A percentile compares a stretch with the other conserved stretches of the same genome.
phyloP scores from a whole-genome alignment of 2,329 filamentous ascomycete species.

The Claviceps sp. region DNA sequence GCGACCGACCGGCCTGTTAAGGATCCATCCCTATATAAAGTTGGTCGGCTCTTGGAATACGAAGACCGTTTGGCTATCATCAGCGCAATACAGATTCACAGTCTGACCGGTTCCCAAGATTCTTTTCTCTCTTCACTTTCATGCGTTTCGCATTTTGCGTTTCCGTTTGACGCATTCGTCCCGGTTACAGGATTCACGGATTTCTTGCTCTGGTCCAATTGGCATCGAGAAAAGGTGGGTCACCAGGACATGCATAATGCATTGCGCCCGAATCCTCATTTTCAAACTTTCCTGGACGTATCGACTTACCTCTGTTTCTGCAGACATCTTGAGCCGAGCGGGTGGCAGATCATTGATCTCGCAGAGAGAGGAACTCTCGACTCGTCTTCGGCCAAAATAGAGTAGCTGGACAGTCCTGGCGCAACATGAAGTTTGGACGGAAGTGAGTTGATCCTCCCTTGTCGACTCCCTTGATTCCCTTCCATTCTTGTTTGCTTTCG shows the following conservation, averaged over 20 bases:
- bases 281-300: not conserved
- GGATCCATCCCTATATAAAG: conserved; percentile 2
- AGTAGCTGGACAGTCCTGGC: not conserved
- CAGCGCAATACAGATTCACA: not conserved
- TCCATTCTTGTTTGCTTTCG: not conserved
- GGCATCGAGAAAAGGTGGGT: not conserved
- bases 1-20: conserved; percentile 9
- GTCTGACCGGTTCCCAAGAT: not conserved
- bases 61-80: not conserved
- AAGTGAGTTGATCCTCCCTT: conserved; percentile 29
- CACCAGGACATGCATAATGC: not conserved
- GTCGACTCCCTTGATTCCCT: not conserved
- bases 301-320: not conserved
- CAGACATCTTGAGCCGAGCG: not conserved
- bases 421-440: conserved; percentile 48
- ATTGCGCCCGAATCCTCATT: not conserved
- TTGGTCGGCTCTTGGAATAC: conserved; percentile 1
- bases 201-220: not conserved
- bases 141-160: not conserved
- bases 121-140: not conserved
- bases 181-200: not conserved
- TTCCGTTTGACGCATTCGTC: not conserved
- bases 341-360: not conserved
- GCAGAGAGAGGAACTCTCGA: not conserved
- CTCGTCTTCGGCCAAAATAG: not conserved